A percentile compares a stretch with the other conserved stretches of the same genome.
Evolutionary conservation across 2,329 filamentous ascomycete species (phyloP).

Genomic region (Penicillium crustosum): DNA sequence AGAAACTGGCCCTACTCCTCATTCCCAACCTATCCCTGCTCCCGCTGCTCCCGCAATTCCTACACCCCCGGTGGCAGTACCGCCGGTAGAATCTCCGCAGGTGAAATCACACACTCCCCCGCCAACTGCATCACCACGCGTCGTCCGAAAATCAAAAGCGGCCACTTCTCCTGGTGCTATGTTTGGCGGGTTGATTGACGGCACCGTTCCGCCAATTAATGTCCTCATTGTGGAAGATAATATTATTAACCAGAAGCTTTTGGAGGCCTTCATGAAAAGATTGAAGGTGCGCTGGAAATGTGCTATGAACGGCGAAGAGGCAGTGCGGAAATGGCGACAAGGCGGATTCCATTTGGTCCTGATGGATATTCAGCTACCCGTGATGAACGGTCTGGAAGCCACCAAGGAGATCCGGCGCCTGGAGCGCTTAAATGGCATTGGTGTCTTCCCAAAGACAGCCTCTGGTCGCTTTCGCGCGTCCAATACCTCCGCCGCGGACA

Average conservation of each 20-base stretch:
- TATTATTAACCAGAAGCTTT: constrained; percentile 89
- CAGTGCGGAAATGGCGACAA: constrained; percentile 86
- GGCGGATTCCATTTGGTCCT: constrained; percentile 94
- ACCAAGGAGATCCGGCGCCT: constrained; percentile 90
- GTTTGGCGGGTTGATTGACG: constrained; percentile 69
- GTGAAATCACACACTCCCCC: constrained; percentile 37
- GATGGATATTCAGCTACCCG: constrained; percentile 97
- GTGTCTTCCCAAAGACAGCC: constrained; percentile 75
- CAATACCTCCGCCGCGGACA: constrained; percentile 24
- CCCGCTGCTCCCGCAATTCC: constrained; percentile 32
- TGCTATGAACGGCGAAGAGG: constrained; percentile 92
- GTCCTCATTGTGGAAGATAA: constrained; percentile 98
- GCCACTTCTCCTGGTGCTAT: constrained; percentile 33
- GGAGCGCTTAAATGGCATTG: constrained; percentile 87
- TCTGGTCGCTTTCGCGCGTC: constrained; percentile 52
- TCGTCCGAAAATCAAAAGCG: constrained; percentile 38
- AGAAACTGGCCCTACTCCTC: constrained; percentile 31
- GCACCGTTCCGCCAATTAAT: constrained; percentile 89
- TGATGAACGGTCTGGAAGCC: constrained; percentile 93
- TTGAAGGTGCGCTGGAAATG: constrained; percentile 95
- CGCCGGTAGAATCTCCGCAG: constrained; percentile 40
- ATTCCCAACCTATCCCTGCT: constrained; percentile 26
- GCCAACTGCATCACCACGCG: constrained; percentile 51
- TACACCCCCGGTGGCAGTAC: constrained; percentile 33
- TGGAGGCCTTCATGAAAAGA: constrained; percentile 94